A percentile compares a stretch with the other conserved stretches of the same genome.
Evolutionary conservation across 768 basidiomycete species (phyloP).

Genomic region (Exsudoporus frostii): DNA sequence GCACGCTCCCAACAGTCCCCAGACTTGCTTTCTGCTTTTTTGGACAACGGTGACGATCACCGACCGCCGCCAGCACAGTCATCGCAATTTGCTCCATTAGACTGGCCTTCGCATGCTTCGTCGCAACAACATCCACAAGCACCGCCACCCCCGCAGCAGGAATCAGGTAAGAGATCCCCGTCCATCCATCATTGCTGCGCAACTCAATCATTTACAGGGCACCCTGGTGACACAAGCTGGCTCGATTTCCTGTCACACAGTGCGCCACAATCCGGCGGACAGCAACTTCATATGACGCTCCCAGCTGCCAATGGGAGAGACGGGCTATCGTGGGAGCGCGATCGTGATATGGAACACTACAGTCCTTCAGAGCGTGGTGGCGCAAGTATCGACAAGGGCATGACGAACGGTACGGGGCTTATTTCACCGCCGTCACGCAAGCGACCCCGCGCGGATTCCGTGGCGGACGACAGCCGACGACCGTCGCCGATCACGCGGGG

Average conservation of each 20-base stretch:
- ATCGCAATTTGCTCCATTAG: slow-evolving; percentile 27
- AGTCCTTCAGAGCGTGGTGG: slow-evolving; percentile 27
- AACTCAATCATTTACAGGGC: slow-evolving; percentile 15
- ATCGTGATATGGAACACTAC: slow-evolving; percentile 30
- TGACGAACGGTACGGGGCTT: slow-evolving; percentile 16
- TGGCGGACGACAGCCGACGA: slow-evolving; percentile 16
- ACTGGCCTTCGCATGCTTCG: slow-evolving; percentile 33
- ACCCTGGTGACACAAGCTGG: slow-evolving; percentile 32
- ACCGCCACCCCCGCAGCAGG: slow-evolving; percentile 22
- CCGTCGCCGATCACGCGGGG: slow-evolving; percentile 18
- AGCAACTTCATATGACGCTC: slow-evolving; percentile 30
- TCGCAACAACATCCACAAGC: slow-evolving; percentile 21
- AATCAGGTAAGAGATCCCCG: slow-evolving; percentile 17
- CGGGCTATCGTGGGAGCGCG: slow-evolving; percentile 31
- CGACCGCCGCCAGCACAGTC: slow-evolving; percentile 21
- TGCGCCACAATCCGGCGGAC: slow-evolving; percentile 22
- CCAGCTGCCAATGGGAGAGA: slow-evolving; percentile 25
- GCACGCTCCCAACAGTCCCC: slow-evolving; percentile 26
- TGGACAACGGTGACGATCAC: slow-evolving; percentile 30
- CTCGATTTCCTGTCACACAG: slow-evolving; percentile 33
- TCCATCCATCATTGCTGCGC: not conserved
- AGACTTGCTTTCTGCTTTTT: slow-evolving; percentile 28
- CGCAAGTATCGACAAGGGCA: slow-evolving; percentile 18
- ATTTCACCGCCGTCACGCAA: slow-evolving; percentile 28
- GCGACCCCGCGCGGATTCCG: slow-evolving; percentile 26